Conservation (phyloP, 176 grass and related monocot species). For the Avena sativa region DNA sequence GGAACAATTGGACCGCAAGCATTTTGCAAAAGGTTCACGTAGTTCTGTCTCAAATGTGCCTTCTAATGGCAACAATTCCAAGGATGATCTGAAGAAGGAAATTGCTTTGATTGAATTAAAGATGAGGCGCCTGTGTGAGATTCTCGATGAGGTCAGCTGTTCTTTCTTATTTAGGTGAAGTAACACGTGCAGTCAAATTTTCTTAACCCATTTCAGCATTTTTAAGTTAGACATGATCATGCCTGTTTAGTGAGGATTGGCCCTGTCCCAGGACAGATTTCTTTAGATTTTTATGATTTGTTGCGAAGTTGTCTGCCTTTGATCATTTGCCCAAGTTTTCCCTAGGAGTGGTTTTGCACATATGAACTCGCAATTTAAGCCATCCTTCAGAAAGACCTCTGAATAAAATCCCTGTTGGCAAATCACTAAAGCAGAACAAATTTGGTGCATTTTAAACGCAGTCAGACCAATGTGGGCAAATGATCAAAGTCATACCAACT, state of each 20-base stretch:
- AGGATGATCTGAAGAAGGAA: constrained; percentile 72
- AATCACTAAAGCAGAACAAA: neutral
- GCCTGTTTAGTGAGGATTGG: constrained; percentile 4
- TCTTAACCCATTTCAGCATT: neutral
- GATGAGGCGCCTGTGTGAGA: constrained; percentile 74
- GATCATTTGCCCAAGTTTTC: neutral
- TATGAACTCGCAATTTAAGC: neutral
- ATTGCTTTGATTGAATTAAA: constrained; percentile 83
- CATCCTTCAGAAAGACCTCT: neutral
- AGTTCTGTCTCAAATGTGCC: constrained; percentile 48
- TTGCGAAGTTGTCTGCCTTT: neutral
- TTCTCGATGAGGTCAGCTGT: constrained; percentile 81
- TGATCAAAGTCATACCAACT: neutral
- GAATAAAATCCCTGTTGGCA: neutral
- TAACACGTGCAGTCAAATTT: neutral
- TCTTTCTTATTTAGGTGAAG: neutral
- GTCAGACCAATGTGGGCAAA: neutral
- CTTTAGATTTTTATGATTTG: neutral
- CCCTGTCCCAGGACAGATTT: neutral
- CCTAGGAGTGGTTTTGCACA: neutral
- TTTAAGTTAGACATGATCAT: neutral
- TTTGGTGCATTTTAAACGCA: neutral
- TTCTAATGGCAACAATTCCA: constrained; percentile 54
- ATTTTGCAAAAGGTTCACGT: constrained; percentile 78
- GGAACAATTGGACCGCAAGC: constrained; percentile 78